Conservation (phyloP, 2,329 filamentous ascomycete genomes). For the Cercospora sojina region DNA sequence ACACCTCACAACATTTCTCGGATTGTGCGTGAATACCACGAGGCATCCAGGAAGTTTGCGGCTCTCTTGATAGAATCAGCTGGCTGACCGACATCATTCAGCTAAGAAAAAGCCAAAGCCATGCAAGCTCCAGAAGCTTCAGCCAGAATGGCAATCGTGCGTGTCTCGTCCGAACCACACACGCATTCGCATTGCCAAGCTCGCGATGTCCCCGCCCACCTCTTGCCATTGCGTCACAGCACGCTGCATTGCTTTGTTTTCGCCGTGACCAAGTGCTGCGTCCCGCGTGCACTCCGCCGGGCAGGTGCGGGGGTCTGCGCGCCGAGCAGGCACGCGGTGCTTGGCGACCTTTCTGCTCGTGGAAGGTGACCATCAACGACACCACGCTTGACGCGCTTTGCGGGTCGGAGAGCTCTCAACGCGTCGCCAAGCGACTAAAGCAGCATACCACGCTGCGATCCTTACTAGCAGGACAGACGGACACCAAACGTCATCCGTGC, state of each 20-base stretch:
- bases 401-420: neutral
- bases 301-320: neutral
- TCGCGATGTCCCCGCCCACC: neutral
- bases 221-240: neutral
- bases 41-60: neutral
- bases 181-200: neutral
- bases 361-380: neutral
- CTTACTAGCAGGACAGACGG: neutral
- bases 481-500: neutral
- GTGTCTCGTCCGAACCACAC: neutral
- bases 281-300: neutral
- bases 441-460: neutral
- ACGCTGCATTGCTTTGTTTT: neutral
- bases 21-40: neutral
- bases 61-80: neutral
- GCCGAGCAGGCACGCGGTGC: neutral
- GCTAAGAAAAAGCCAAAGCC: neutral
- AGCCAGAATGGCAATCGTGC: neutral
- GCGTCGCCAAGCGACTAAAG: conserved; percentile 4
- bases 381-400: neutral
- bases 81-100: neutral
- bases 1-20: neutral
- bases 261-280: neutral
- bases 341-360: neutral
- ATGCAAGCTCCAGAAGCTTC: neutral